Evolutionary conservation across 2,329 filamentous ascomycete genomes (phyloP).

Genomic region (Trichoderma lentiforme): DNA sequence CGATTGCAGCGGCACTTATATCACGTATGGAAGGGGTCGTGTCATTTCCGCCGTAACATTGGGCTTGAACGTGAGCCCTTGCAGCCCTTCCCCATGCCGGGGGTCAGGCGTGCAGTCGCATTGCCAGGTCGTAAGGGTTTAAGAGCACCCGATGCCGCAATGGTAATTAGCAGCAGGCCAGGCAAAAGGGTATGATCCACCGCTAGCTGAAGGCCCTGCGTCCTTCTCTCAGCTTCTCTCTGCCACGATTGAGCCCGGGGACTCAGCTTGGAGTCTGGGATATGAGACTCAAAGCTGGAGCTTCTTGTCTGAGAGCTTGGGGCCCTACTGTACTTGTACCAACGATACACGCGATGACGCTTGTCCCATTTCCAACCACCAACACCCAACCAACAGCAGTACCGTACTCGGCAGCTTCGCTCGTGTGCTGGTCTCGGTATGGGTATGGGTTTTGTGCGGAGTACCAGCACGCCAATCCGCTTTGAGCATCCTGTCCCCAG

Average conservation of each 20-base stretch:
- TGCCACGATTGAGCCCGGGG: not conserved
- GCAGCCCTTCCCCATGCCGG: conserved; percentile 3
- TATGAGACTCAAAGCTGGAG: not conserved
- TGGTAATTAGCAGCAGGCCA: not conserved
- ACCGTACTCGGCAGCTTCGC: not conserved
- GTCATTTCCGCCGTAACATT: conserved; percentile 16
- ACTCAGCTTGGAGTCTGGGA: not conserved
- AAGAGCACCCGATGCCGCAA: not conserved
- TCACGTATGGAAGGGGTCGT: conserved; percentile 5
- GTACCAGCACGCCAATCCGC: not conserved
- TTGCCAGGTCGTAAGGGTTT: not conserved
- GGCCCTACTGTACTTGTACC: not conserved
- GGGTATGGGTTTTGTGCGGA: not conserved
- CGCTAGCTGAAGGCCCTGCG: not conserved
- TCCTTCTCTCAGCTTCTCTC: not conserved
- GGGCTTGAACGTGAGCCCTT: conserved; percentile 7
- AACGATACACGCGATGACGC: not conserved
- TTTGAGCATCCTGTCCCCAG: not conserved
- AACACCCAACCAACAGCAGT: not conserved
- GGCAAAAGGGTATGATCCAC: not conserved
- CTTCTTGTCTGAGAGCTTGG: not conserved
- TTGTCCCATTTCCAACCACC: not conserved
- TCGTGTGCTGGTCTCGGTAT: not conserved
- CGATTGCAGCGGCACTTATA: conserved; percentile 17
- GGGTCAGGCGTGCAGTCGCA: conserved; percentile 1